phyloP scores from a whole-genome alignment of 1,284 basidiomycete genomes.

The Ganoderma lucidum region DNA sequence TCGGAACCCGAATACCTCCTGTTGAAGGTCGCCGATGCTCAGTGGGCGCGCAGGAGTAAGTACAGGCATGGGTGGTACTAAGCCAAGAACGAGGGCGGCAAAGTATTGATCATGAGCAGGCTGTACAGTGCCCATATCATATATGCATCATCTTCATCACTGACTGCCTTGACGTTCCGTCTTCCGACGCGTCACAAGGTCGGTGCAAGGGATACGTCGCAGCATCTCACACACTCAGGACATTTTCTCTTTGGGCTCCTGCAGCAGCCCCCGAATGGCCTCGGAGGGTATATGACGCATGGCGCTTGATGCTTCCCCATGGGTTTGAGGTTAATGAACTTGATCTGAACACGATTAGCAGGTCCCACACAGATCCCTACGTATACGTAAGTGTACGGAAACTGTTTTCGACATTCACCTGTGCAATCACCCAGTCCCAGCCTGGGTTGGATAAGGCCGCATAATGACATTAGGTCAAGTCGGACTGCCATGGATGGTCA shows the following conservation, averaged over 20 bases:
- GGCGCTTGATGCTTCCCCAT: background rate
- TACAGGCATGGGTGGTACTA: background rate
- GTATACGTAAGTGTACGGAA: conserved; percentile 14
- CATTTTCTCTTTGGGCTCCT: background rate
- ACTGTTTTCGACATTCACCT: background rate
- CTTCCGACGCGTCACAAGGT: conserved; percentile 10
- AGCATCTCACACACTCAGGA: background rate
- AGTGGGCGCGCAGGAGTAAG: background rate
- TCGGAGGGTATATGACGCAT: background rate
- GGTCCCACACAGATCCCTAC: conserved; percentile 6
- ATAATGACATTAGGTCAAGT: background rate
- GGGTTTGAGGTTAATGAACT: background rate
- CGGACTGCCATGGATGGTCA: background rate
- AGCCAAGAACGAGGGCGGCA: conserved; percentile 6
- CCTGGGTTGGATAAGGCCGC: background rate
- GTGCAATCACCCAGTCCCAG: background rate
- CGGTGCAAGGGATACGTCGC: background rate
- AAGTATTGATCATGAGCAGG: background rate
- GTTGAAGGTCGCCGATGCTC: background rate
- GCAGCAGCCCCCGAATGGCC: background rate
- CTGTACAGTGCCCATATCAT: conserved; percentile 5
- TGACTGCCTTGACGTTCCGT: background rate
- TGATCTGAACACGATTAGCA: background rate
- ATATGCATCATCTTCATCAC: conserved; percentile 5
- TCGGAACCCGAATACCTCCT: conserved; percentile 8